A percentile compares a stretch with the other conserved stretches of the same genome.
Conservation (phyloP, 2,329 filamentous ascomycete genomes). For the Talaromyces piceae region DNA sequence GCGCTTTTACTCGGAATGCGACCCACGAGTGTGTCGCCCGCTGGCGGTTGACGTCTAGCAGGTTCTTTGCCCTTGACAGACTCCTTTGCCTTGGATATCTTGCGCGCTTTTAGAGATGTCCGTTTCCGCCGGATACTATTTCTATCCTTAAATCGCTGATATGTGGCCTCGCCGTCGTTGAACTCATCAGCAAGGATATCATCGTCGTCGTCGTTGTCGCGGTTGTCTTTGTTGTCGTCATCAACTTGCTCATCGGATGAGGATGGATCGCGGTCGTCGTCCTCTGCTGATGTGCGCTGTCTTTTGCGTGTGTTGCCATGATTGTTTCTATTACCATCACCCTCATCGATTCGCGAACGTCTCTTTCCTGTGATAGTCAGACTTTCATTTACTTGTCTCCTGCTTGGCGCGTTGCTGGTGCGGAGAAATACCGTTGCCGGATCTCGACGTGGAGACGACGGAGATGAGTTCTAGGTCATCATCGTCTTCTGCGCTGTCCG, state of each 20-base stretch:
- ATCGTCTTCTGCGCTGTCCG: constrained; percentile 30
- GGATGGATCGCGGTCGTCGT: background rate
- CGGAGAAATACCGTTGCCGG: background rate
- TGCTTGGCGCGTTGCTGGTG: background rate
- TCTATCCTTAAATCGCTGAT: constrained; percentile 57
- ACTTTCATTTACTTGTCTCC: background rate
- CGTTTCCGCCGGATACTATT: constrained; percentile 49
- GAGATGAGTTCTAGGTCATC: constrained; percentile 39
- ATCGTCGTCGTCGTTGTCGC: constrained; percentile 17
- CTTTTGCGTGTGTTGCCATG: background rate
- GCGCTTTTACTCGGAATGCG: constrained; percentile 21
- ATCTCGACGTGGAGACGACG: constrained; percentile 6
- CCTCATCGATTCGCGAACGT: constrained; percentile 1
- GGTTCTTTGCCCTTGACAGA: constrained; percentile 3
- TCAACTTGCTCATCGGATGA: background rate
- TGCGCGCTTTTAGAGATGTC: constrained; percentile 41
- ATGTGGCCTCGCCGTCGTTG: constrained; percentile 41
- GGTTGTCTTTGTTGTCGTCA: background rate
- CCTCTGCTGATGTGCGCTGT: background rate
- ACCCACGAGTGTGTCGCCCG: constrained; percentile 31
- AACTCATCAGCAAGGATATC: constrained; percentile 26
- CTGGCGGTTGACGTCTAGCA: constrained; percentile 25
- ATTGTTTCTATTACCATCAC: background rate
- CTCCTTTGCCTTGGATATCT: constrained; percentile 13
- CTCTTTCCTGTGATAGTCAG: constrained; percentile 3